Conservation (phyloP, 2,329 filamentous ascomycete genomes). For the Lasiodiplodia theobromae region DNA sequence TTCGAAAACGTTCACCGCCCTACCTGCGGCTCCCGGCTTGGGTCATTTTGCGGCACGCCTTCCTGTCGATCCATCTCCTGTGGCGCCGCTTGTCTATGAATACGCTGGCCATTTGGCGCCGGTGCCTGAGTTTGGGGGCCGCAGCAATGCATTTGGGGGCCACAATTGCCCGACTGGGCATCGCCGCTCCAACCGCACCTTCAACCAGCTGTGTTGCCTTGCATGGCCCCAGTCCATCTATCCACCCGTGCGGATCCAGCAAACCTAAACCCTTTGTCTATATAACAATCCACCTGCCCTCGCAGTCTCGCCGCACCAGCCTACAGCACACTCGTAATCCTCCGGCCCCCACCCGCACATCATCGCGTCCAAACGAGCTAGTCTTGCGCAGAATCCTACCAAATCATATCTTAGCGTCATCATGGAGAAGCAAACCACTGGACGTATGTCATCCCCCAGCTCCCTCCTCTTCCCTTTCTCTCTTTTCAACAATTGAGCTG, state of each 20-base stretch:
- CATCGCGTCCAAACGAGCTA: neutral
- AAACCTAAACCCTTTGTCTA: neutral
- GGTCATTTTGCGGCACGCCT: neutral
- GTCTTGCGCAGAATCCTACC: constrained; percentile 1
- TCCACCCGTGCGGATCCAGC: neutral
- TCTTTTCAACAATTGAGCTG: neutral
- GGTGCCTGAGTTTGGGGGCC: constrained; percentile 12
- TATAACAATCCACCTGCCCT: neutral
- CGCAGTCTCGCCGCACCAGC: neutral
- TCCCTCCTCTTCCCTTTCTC: neutral
- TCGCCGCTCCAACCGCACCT: neutral
- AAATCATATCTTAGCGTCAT: constrained; percentile 22
- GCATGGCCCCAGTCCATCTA: neutral
- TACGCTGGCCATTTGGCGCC: neutral
- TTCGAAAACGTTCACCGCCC: neutral
- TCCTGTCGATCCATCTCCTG: neutral
- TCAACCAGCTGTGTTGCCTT: neutral
- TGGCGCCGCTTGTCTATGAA: constrained; percentile 4
- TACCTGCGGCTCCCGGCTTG: constrained; percentile 3
- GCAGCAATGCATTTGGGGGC: constrained; percentile 4
- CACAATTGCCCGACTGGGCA: constrained; percentile 6
- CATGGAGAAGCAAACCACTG: constrained; percentile 26
- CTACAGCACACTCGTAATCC: neutral
- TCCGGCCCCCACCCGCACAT: constrained; percentile 3
- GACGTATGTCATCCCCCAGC: constrained; percentile 13